Evolutionary conservation across 202 grass and related monocot species (phyloP).

Genomic region (Digitaria exilis): DNA sequence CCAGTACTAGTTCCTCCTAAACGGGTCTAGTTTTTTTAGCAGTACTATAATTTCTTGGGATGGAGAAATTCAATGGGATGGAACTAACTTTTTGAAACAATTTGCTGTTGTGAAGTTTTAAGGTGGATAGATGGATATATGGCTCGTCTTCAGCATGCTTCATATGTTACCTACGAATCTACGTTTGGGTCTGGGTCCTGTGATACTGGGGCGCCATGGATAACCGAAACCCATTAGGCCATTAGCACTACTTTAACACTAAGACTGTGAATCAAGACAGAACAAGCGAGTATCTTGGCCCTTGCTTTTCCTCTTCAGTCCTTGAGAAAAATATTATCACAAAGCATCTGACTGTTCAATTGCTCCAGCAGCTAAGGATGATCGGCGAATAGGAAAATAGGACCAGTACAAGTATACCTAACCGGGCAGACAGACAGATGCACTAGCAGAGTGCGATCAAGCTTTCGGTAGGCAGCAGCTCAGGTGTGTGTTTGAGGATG

Average conservation of each 20-base stretch:
- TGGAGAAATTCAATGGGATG: neutral
- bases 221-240: neutral
- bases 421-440: neutral
- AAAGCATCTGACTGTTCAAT: neutral
- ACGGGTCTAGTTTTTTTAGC: neutral
- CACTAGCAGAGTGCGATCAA: neutral
- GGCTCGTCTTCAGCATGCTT: neutral
- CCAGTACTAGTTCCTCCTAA: neutral
- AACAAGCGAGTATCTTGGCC: neutral
- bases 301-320: neutral
- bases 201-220: neutral
- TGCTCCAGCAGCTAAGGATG: neutral
- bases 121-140: neutral
- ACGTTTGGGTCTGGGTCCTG: neutral
- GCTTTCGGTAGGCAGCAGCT: neutral
- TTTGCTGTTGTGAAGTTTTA: neutral
- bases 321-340: neutral
- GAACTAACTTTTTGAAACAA: neutral
- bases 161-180: neutral
- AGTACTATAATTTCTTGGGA: neutral
- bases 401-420: neutral
- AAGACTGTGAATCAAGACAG: neutral
- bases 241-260: neutral
- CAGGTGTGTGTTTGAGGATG: neutral
- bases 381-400: neutral